Conservation (phyloP, 805 yeast species). For the Barnettozyma populi region DNA sequence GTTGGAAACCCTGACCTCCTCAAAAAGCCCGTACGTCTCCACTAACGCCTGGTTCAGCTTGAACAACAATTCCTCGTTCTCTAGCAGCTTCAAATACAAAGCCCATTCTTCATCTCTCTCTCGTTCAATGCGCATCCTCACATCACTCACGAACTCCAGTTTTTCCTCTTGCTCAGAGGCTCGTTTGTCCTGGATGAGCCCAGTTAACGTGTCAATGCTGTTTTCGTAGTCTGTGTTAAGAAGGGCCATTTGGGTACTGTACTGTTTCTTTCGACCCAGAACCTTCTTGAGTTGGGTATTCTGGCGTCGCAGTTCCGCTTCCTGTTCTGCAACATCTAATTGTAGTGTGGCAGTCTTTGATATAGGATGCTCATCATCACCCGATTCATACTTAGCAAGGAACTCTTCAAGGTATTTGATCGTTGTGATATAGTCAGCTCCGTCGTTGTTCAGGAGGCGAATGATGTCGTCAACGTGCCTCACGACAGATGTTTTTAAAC, state of each 20-base stretch:
- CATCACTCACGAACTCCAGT: constrained; percentile 3
- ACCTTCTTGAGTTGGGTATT: constrained; percentile 14
- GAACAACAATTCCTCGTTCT: constrained; percentile 10
- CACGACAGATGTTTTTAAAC: constrained; percentile 13
- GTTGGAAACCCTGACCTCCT: neutral
- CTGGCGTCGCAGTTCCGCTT: constrained; percentile 11
- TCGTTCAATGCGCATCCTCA: constrained; percentile 3
- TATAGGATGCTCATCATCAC: neutral
- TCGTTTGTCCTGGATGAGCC: constrained; percentile 7
- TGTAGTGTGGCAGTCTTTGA: neutral
- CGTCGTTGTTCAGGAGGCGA: constrained; percentile 11
- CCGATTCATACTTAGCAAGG: constrained; percentile 3
- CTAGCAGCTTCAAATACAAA: constrained; percentile 9
- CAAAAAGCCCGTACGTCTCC: constrained; percentile 8
- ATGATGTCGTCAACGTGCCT: constrained; percentile 16
- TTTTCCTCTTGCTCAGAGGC: constrained; percentile 1
- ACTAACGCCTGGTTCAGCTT: constrained; percentile 9
- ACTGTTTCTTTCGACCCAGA: constrained; percentile 6
- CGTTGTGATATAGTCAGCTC: constrained; percentile 4
- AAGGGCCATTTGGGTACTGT: constrained; percentile 5
- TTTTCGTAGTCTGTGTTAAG: constrained; percentile 16
- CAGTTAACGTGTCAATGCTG: constrained; percentile 8
- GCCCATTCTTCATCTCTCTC: constrained; percentile 11
- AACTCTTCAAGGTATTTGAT: constrained; percentile 11
- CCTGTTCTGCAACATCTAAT: constrained; percentile 1